phyloP scores from a whole-genome alignment of 371 early-diverging fungal species.

The Nosema muscidifuracis region DNA sequence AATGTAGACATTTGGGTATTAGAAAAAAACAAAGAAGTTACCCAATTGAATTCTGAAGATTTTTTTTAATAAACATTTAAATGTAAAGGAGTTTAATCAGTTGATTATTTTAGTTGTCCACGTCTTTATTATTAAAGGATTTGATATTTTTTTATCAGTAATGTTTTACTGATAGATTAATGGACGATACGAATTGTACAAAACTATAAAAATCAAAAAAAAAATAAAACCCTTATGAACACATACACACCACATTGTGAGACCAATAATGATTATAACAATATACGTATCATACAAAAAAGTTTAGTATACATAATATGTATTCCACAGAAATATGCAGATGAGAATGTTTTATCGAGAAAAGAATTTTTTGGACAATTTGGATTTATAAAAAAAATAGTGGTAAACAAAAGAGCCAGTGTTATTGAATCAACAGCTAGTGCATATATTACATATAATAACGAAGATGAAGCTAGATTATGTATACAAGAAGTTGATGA shows the following conservation, averaged over 20 bases:
- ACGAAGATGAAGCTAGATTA: constrained; percentile 54
- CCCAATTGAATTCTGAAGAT: constrained; percentile 13
- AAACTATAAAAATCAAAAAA: no score
- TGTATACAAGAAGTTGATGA: constrained; percentile 63
- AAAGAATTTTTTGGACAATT: constrained; percentile 64
- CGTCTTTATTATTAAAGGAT: no score
- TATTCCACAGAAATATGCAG: constrained; percentile 61
- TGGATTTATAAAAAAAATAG: constrained; percentile 63
- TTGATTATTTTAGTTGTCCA: no score
- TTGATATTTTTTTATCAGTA: no score
- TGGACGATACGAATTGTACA: no score
- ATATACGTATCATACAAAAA: constrained; percentile 62
- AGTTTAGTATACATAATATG: constrained; percentile 63
- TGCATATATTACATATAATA: constrained; percentile 62
- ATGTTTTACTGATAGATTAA: no score
- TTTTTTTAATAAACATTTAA: constrained; percentile 38
- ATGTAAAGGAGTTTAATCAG: no score
- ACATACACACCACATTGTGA: not conserved
- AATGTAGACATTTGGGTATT: constrained; percentile 50
- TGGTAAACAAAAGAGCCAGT: constrained; percentile 57
- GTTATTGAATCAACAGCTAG: constrained; percentile 46
- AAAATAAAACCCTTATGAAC: not conserved
- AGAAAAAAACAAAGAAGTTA: constrained; percentile 9
- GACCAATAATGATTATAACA: constrained; percentile 1
- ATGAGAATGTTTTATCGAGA: constrained; percentile 56